Percentiles rank a stretch among this genome's conserved stretches.
Conservation (phyloP, 1,284 basidiomycete species). For the Fereydounia khargensis region DNA sequence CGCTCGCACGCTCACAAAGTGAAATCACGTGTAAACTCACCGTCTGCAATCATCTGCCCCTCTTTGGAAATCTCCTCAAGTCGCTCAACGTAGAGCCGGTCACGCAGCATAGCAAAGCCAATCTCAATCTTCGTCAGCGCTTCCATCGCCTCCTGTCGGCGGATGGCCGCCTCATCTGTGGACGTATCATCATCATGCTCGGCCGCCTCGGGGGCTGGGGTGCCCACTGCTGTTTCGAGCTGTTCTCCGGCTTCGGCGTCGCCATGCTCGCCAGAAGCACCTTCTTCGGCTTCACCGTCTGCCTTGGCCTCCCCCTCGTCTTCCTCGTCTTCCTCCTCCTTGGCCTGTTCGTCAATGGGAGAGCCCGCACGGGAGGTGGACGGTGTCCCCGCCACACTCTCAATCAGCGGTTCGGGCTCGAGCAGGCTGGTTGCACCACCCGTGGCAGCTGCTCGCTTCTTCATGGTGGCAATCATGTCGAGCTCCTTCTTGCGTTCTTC, state of each 20-base stretch:
- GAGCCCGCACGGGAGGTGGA: conserved; percentile 37
- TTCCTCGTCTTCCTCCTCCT: conserved; percentile 34
- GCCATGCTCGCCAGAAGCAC: neutral
- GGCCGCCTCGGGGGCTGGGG: conserved; percentile 22
- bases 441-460: conserved; percentile 46
- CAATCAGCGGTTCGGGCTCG: conserved; percentile 32
- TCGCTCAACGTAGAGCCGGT: conserved; percentile 63
- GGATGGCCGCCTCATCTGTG: conserved; percentile 52
- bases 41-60: conserved; percentile 62
- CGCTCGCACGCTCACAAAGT: too few species aligned
- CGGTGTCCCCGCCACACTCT: conserved; percentile 34
- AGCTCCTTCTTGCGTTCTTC: conserved; percentile 20
- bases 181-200: conserved; percentile 32
- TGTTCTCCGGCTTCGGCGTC: neutral
- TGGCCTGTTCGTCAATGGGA: conserved; percentile 12
- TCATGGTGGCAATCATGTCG: conserved; percentile 36
- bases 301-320: conserved; percentile 14
- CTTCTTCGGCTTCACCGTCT: neutral
- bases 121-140: conserved; percentile 63
- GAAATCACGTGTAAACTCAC: conserved; percentile 58
- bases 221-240: conserved; percentile 1
- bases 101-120: conserved; percentile 63
- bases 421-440: conserved; percentile 45
- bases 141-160: conserved; percentile 61
- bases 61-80: conserved; percentile 63